Percentiles rank a stretch among this genome's conserved stretches.
Conservation (phyloP, 441 rosid species). For the Arabidopsis hybrid region DNA sequence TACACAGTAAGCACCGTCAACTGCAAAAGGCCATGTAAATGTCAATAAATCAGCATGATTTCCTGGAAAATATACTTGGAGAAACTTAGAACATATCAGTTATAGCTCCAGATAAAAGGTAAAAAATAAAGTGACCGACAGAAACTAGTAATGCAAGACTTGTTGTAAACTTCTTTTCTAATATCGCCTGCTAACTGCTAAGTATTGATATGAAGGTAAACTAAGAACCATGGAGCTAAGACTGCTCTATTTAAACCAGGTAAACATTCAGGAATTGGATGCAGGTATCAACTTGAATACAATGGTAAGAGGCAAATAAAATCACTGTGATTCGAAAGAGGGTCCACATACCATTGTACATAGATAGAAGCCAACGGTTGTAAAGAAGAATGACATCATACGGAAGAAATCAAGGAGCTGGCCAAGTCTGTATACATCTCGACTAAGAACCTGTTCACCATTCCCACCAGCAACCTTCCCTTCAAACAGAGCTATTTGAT, state of each 20-base stretch:
- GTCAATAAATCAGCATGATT: slow-evolving; percentile 38
- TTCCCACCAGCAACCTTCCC: slow-evolving; percentile 99
- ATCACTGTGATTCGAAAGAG: slow-evolving; percentile 12
- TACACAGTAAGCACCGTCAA: slow-evolving; percentile 93
- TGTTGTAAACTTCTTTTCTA: background rate
- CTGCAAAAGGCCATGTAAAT: slow-evolving; percentile 63
- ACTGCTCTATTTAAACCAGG: slow-evolving; percentile 1
- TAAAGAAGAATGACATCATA: slow-evolving; percentile 98
- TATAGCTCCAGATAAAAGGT: slow-evolving; percentile 27
- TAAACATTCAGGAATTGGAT: slow-evolving; percentile 22
- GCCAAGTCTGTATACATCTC: slow-evolving; percentile 98
- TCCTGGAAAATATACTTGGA: slow-evolving; percentile 24
- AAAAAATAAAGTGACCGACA: slow-evolving; percentile 19
- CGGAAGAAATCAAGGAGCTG: slow-evolving; percentile 99
- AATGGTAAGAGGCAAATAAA: slow-evolving; percentile 13
- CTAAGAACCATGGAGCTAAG: slow-evolving; percentile 27
- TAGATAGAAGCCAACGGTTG: slow-evolving; percentile 94
- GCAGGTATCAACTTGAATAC: slow-evolving; percentile 27
- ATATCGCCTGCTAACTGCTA: background rate
- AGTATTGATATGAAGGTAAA: slow-evolving; percentile 17
- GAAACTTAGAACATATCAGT: slow-evolving; percentile 37
- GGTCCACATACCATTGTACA: slow-evolving; percentile 89
- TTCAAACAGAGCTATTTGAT: slow-evolving; percentile 98
- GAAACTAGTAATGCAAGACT: slow-evolving; percentile 12
- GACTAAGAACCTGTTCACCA: slow-evolving; percentile 99